phyloP scores from a whole-genome alignment of 345 rosid genomes.

The Ceriops zippeliana region DNA sequence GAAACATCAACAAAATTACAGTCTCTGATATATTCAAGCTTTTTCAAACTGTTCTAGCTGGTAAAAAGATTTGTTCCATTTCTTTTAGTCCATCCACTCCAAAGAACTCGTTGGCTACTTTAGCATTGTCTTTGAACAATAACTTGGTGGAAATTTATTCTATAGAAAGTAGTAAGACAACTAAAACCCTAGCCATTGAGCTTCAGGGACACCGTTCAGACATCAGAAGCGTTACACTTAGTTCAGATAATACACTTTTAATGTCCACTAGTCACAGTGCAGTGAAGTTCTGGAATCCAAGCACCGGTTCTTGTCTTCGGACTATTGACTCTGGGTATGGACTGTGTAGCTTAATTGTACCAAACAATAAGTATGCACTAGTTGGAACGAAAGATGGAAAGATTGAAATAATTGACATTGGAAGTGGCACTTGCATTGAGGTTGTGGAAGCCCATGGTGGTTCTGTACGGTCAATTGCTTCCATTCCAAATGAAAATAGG shows the following conservation, averaged over 20 bases:
- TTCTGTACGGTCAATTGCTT: constrained; percentile 61
- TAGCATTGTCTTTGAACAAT: constrained; percentile 87
- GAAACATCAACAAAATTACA: constrained; percentile 27
- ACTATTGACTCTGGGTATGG: constrained; percentile 92
- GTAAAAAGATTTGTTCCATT: constrained; percentile 78
- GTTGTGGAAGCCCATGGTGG: constrained; percentile 89
- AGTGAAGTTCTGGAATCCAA: constrained; percentile 93
- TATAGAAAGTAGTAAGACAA: constrained; percentile 44
- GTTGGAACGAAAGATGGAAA: constrained; percentile 92
- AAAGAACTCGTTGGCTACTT: constrained; percentile 55
- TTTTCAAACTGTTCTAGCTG: constrained; percentile 68
- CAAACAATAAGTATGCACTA: constrained; percentile 73
- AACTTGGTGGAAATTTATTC: constrained; percentile 79
- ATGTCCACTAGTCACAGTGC: constrained; percentile 96
- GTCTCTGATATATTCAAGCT: constrained; percentile 80
- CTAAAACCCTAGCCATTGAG: constrained; percentile 65
- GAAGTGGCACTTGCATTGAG: constrained; percentile 72
- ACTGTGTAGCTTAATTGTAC: constrained; percentile 81
- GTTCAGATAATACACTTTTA: constrained; percentile 77
- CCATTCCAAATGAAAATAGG: constrained; percentile 71
- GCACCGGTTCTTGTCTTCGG: constrained; percentile 87
- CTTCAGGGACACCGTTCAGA: constrained; percentile 93
- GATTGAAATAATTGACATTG: constrained; percentile 79
- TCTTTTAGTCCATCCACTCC: constrained; percentile 66
- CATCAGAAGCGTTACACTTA: constrained; percentile 86